Conservation (phyloP, 345 rosid genomes). For the Sonneratia caseolaris region DNA sequence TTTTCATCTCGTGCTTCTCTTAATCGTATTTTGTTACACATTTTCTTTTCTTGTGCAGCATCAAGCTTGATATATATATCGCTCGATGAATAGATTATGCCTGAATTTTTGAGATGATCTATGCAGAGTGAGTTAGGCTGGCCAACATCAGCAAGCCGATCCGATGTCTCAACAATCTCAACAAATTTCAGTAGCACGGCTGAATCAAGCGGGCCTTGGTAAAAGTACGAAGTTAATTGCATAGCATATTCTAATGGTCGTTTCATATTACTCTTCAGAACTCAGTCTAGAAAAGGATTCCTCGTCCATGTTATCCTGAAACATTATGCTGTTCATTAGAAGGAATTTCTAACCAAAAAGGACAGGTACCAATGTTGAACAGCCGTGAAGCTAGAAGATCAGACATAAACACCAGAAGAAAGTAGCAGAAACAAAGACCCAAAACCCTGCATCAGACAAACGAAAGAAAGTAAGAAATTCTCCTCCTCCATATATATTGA, state of each 20-base stretch:
- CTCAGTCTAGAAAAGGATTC: neutral
- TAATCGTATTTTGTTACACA: no score
- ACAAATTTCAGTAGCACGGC: neutral
- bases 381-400: slow-evolving; percentile 9
- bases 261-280: neutral
- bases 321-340: neutral
- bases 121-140: no score
- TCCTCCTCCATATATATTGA: neutral
- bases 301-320: neutral
- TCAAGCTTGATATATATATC: no score
- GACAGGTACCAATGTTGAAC: neutral
- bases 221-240: neutral
- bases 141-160: no score
- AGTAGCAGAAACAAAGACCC: slow-evolving; percentile 89
- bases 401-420: slow-evolving; percentile 83
- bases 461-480: neutral
- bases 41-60: no score
- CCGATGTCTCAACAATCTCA: no score
- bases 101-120: no score
- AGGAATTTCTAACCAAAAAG: neutral
- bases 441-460: slow-evolving; percentile 56
- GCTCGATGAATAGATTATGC: no score
- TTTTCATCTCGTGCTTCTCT: no score
- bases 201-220: neutral
- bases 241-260: neutral